Conservation (phyloP, 371 early-diverging fungal species). For the Mitosporidium daphniae region DNA sequence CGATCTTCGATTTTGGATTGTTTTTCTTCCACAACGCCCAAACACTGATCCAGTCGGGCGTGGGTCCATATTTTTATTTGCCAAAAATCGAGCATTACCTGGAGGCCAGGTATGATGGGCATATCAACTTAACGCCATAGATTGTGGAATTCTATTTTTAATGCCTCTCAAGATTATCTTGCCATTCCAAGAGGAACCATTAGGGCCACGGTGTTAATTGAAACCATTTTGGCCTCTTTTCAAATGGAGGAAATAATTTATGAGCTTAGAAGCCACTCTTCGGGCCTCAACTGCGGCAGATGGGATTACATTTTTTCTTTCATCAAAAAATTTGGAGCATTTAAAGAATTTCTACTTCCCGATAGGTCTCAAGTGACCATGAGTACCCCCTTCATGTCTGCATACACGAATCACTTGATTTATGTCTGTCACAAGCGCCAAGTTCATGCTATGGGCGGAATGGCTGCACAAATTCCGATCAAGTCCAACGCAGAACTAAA, state of each 20-base stretch:
- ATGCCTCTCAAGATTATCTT: slow-evolving; percentile 48
- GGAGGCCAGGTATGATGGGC: slow-evolving; percentile 30
- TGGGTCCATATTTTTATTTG: slow-evolving; percentile 79
- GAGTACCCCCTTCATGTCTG: slow-evolving; percentile 76
- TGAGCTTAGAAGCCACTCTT: slow-evolving; percentile 66
- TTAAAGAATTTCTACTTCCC: slow-evolving; percentile 40
- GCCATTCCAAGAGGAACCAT: slow-evolving; percentile 61
- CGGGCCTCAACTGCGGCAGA: slow-evolving; percentile 77
- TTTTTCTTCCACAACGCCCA: slow-evolving; percentile 79
- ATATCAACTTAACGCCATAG: slow-evolving; percentile 7
- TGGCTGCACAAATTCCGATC: slow-evolving; percentile 89
- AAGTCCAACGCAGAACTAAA: slow-evolving; percentile 45
- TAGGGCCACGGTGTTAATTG: slow-evolving; percentile 67
- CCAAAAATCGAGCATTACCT: slow-evolving; percentile 82
- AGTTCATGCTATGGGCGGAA: slow-evolving; percentile 88
- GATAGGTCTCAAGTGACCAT: slow-evolving; percentile 51
- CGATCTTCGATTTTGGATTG: slow-evolving; percentile 65
- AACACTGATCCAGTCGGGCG: slow-evolving; percentile 27
- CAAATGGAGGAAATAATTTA: slow-evolving; percentile 93
- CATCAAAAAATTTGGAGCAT: slow-evolving; percentile 61
- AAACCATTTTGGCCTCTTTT: slow-evolving; percentile 67
- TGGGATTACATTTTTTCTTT: slow-evolving; percentile 89
- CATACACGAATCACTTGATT: slow-evolving; percentile 59
- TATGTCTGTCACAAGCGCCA: slow-evolving; percentile 79
- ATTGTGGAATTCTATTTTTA: slow-evolving; percentile 80